Evolutionary conservation across 2,329 filamentous ascomycete genomes (phyloP).

Genomic region (Torrubiella hemipterigena): DNA sequence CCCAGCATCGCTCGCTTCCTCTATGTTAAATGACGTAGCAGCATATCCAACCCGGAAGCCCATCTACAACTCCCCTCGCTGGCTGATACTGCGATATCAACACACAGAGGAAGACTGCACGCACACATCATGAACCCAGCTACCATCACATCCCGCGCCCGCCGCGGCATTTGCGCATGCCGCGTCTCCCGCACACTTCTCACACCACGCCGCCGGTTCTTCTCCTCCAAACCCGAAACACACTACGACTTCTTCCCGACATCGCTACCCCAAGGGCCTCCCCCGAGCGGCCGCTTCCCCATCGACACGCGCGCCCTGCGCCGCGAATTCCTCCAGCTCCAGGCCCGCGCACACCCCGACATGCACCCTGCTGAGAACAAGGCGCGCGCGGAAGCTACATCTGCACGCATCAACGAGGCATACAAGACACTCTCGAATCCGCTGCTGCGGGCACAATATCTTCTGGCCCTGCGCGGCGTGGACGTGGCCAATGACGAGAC

Average conservation of each 20-base stretch:
- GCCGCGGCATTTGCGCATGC: background rate
- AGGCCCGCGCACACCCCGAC: constrained; percentile 67
- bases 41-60: no score
- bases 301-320: constrained; percentile 61
- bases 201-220: constrained; percentile 2
- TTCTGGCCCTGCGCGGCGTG: constrained; percentile 61
- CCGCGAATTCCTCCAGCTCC: constrained; percentile 76
- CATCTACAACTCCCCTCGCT: no score
- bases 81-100: no score
- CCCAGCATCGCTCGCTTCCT: no score
- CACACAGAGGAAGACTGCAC: no score
- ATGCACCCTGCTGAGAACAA: constrained; percentile 43
- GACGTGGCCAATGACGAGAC: constrained; percentile 73
- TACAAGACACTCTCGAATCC: constrained; percentile 77
- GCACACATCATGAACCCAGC: no score
- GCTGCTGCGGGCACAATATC: constrained; percentile 75
- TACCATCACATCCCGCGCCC: no score
- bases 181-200: constrained; percentile 4
- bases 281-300: constrained; percentile 63
- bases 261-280: constrained; percentile 65
- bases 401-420: constrained; percentile 77
- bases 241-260: constrained; percentile 84
- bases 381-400: constrained; percentile 60
- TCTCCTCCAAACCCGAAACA: constrained; percentile 24
- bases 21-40: no score